Conservation (phyloP, 805 yeast genomes). For the Candida gorgasii region DNA sequence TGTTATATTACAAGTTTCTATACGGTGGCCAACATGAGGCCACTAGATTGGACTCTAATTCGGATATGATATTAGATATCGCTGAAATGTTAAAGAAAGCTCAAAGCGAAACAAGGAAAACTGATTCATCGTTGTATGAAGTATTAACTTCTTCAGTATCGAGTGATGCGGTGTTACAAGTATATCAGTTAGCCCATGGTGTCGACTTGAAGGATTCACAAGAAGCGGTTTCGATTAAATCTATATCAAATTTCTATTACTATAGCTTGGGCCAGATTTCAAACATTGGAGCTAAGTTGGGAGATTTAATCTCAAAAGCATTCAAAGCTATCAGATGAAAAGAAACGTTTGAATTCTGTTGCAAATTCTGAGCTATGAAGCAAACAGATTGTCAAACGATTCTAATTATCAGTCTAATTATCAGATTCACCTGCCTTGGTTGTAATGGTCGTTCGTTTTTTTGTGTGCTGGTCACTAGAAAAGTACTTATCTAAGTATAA, state of each 20-base stretch:
- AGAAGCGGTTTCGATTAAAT: neutral
- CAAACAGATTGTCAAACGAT: no score
- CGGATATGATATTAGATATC: constrained; percentile 8
- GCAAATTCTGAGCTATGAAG: no score
- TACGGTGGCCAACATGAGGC: constrained; percentile 7
- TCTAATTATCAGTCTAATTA: no score
- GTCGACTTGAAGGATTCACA: neutral
- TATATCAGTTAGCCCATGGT: constrained; percentile 1
- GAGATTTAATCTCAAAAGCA: neutral
- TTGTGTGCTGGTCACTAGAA: no score
- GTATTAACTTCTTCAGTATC: constrained; percentile 2
- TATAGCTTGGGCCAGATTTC: neutral
- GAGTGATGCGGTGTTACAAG: neutral
- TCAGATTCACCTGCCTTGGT: no score
- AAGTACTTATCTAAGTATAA: no score
- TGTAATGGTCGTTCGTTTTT: no score
- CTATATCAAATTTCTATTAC: constrained; percentile 1
- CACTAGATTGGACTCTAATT: constrained; percentile 4
- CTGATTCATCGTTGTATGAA: neutral
- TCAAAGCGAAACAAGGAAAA: neutral
- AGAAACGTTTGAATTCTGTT: neutral
- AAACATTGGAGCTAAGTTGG: neutral
- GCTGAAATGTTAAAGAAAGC: constrained; percentile 3
- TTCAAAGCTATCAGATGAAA: neutral
- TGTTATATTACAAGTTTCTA: constrained; percentile 8